phyloP scores from a whole-genome alignment of 169 alveolate genomes.

The Eimeria zaria region DNA sequence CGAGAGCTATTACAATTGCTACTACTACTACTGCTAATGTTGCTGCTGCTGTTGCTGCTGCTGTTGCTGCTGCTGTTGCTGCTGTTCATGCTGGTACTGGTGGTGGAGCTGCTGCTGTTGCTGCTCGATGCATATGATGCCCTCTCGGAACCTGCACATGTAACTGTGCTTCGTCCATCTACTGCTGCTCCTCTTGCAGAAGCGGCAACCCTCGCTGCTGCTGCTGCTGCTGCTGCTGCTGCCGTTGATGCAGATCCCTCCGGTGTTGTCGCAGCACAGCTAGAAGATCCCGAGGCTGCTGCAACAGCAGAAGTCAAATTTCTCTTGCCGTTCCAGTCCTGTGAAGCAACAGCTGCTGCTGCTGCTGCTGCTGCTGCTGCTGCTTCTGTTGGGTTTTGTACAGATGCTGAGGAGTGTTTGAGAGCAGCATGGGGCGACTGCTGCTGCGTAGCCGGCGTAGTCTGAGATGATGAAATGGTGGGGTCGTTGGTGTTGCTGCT shows the following conservation, averaged over 20 bases:
- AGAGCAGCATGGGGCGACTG: background rate
- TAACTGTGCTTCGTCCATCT: background rate
- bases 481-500: constrained; percentile 31
- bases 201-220: background rate
- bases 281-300: background rate
- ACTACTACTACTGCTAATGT: background rate
- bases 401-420: background rate
- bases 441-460: background rate
- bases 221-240: constrained; percentile 1
- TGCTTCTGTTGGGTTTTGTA: background rate
- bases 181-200: background rate
- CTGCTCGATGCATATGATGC: background rate
- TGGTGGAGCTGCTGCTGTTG: background rate
- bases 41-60: background rate
- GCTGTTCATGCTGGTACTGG: background rate
- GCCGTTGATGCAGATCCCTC: no score
- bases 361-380: background rate
- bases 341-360: background rate
- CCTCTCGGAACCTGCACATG: background rate
- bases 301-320: background rate
- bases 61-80: background rate
- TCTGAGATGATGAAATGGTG: background rate
- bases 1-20: constrained; percentile 11
- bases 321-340: constrained; percentile 1
- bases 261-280: background rate